Conservation (phyloP, 2,329 filamentous ascomycete genomes). For the Triangularia setosa region DNA sequence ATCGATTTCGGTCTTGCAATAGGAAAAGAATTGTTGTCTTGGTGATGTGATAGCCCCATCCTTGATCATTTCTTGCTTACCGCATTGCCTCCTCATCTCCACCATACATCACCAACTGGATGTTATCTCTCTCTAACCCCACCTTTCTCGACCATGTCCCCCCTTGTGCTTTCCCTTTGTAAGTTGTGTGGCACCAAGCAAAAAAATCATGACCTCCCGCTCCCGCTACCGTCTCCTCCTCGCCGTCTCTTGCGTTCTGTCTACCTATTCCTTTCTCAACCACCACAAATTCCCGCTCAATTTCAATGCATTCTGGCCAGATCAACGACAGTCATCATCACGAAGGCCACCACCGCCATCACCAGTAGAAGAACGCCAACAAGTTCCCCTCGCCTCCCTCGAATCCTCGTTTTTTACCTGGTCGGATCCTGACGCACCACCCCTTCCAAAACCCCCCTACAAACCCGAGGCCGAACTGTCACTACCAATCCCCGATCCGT, state of each 20-base stretch:
- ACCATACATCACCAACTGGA: neutral
- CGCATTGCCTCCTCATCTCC: neutral
- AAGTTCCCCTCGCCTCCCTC: conserved; percentile 4
- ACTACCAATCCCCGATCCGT: conserved; percentile 35
- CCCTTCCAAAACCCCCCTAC: conserved; percentile 28
- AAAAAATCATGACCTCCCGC: neutral
- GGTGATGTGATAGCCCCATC: neutral
- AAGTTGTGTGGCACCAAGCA: neutral
- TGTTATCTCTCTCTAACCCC: neutral
- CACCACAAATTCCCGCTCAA: neutral
- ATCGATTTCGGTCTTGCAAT: neutral
- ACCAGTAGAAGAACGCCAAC: neutral
- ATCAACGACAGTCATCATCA: neutral
- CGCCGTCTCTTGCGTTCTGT: neutral
- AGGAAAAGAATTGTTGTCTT: neutral
- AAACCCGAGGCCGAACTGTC: conserved; percentile 31
- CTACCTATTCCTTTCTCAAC: neutral
- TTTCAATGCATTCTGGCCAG: neutral
- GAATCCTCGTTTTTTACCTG: conserved; percentile 19
- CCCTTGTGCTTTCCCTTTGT: neutral
- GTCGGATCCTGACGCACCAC: conserved; percentile 12
- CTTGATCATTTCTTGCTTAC: neutral
- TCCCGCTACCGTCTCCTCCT: conserved; percentile 3
- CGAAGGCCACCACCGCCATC: neutral
- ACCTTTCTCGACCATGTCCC: neutral